These are phyloP conservation scores for Paraphoma chrysanthemicola DNA, from an alignment of 2,329 filamentous ascomycete genomes.

Conservation along the genomic window DNA sequence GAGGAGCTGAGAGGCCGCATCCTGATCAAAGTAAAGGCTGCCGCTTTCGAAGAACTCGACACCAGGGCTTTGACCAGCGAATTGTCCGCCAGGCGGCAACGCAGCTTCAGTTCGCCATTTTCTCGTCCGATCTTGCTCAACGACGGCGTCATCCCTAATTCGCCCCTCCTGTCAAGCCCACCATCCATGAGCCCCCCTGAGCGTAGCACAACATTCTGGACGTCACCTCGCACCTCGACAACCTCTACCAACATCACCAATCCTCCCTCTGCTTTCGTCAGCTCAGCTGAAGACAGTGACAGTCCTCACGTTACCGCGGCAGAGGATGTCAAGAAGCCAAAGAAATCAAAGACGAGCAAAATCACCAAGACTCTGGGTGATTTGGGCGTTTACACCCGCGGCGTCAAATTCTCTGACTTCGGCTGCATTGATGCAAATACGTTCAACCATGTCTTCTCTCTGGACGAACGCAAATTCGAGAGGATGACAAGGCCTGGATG, in stretches of 20 bases:
- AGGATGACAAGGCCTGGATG: conserved; percentile 77
- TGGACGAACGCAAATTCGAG: conserved; percentile 88
- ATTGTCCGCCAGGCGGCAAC: conserved; percentile 50
- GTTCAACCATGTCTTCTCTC: conserved; percentile 95
- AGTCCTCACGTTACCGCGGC: conserved; percentile 62
- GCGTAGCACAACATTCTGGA: conserved; percentile 54
- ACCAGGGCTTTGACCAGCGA: conserved; percentile 45
- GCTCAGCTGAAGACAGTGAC: conserved; percentile 81
- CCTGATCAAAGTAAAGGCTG: conserved; percentile 92
- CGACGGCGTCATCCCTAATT: conserved; percentile 57
- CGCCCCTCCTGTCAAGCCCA: conserved; percentile 60
- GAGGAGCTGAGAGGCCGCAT: conserved; percentile 84
- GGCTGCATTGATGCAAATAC: conserved; percentile 78
- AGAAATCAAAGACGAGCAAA: conserved; percentile 74
- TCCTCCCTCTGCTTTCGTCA: conserved; percentile 60
- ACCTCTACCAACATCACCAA: conserved; percentile 63
- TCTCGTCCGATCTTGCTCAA: conserved; percentile 69
- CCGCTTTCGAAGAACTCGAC: conserved; percentile 58
- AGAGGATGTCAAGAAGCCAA: conserved; percentile 64
- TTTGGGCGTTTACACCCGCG: conserved; percentile 79
- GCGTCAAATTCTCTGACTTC: conserved; percentile 86
- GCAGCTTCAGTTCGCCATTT: conserved; percentile 81
- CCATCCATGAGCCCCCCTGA: conserved; percentile 61
- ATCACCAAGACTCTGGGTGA: conserved; percentile 84
- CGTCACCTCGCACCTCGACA: conserved; percentile 61